Percentiles rank a stretch among this genome's conserved stretches.
These are phyloP conservation scores for Elymus sibiricus DNA, from an alignment of 176 grass and related monocot species.

Conservation along the genomic window DNA sequence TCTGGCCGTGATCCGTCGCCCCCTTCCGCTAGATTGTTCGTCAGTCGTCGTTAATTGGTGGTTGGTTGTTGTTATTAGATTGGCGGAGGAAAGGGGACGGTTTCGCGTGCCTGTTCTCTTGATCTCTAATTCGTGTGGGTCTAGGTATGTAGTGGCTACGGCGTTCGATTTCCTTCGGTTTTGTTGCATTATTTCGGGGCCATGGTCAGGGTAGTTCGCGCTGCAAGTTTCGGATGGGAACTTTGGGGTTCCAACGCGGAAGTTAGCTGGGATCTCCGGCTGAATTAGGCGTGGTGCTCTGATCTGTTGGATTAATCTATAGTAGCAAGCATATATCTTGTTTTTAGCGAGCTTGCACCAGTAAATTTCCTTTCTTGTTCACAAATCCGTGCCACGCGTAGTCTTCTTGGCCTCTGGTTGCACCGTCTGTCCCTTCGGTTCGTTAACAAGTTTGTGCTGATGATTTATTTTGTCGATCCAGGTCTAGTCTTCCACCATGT, in stretches of 20 bases:
- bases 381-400: not conserved
- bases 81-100: too few species aligned
- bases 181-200: not conserved
- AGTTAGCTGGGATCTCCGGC: not conserved
- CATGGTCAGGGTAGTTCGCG: not conserved
- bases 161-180: not conserved
- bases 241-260: not conserved
- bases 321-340: not conserved
- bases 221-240: not conserved
- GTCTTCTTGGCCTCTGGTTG: too few species aligned
- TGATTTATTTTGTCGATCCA: not conserved
- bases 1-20: not conserved
- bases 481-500: conserved; percentile 46
- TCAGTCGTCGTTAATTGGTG: too few species aligned
- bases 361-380: not conserved
- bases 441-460: not conserved
- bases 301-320: not conserved
- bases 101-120: not conserved
- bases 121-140: not conserved
- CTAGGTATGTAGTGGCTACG: too few species aligned
- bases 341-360: not conserved
- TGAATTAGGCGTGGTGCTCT: not conserved
- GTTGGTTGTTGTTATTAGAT: not conserved
- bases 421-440: not conserved
- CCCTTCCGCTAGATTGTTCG: not conserved